Conservation (phyloP, 768 basidiomycete species). For the Suillus clintonianus region DNA sequence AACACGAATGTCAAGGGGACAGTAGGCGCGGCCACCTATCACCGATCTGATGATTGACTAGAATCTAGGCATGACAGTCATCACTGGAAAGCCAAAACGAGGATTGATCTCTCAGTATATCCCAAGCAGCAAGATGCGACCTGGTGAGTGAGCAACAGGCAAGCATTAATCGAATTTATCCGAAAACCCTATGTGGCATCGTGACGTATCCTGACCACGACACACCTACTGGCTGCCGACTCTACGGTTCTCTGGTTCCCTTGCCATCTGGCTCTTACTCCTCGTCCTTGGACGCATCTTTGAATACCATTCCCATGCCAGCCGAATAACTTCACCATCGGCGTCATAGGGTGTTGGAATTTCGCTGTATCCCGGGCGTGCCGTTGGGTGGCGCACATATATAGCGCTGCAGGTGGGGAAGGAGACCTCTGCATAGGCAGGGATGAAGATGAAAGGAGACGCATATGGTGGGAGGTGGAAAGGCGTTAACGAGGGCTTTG, state of each 20-base stretch:
- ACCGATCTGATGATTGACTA: neutral
- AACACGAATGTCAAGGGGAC: neutral
- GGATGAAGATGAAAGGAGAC: conserved; percentile 90
- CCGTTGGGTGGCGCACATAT: conserved; percentile 95
- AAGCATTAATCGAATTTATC: neutral
- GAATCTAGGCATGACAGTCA: neutral
- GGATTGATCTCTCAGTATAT: neutral
- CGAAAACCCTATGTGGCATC: neutral
- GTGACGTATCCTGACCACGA: neutral
- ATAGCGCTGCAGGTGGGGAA: conserved; percentile 89
- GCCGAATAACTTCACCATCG: conserved; percentile 87
- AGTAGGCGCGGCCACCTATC: neutral
- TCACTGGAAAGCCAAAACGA: neutral
- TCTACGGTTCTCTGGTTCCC: conserved; percentile 68
- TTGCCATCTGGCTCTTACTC: conserved; percentile 59
- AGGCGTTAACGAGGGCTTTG: conserved; percentile 49
- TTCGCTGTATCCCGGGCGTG: conserved; percentile 93
- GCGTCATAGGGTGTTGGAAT: conserved; percentile 96
- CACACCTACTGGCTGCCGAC: conserved; percentile 17
- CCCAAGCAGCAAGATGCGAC: neutral
- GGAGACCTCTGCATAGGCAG: conserved; percentile 84
- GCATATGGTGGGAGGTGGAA: conserved; percentile 89
- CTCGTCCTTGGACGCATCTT: conserved; percentile 67
- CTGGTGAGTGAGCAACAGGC: neutral
- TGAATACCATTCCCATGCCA: conserved; percentile 96